Conservation (phyloP, 805 yeast genomes). For the Ogataea methanolica region DNA sequence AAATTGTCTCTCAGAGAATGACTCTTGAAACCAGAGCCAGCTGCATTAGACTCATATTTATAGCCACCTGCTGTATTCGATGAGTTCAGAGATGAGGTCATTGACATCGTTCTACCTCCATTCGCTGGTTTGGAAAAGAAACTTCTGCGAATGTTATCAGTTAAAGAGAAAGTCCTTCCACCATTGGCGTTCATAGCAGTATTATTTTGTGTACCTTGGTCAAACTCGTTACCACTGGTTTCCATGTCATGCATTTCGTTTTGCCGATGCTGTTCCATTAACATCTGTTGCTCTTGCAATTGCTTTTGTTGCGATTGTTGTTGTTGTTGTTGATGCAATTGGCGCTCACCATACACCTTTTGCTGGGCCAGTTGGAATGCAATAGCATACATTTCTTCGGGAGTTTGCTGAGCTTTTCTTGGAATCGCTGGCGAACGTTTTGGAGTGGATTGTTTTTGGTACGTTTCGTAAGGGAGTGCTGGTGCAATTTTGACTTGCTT, state of each 20-base stretch:
- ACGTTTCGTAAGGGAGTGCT: conserved; percentile 3
- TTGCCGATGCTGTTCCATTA: not conserved
- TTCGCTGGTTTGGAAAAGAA: not conserved
- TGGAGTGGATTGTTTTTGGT: not conserved
- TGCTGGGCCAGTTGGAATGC: conserved; percentile 54
- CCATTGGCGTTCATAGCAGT: conserved; percentile 17
- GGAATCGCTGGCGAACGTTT: not conserved
- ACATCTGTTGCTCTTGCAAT: not conserved
- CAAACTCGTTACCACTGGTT: conserved; percentile 1
- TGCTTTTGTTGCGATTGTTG: not conserved
- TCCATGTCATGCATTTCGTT: not conserved
- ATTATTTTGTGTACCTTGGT: conserved; percentile 24
- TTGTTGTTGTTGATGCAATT: conserved; percentile 1
- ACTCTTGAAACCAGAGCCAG: conserved; percentile 25
- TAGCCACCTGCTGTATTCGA: not conserved
- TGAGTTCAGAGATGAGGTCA: conserved; percentile 3
- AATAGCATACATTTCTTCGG: conserved; percentile 48
- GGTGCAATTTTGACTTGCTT: conserved; percentile 22
- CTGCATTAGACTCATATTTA: conserved; percentile 24
- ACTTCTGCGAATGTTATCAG: not conserved
- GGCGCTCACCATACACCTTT: conserved; percentile 47
- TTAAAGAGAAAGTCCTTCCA: conserved; percentile 9
- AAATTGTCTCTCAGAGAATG: conserved; percentile 25
- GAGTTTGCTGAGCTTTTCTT: conserved; percentile 23
- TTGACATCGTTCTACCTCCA: conserved; percentile 10